These are phyloP conservation scores for Jimgerdemannia lactiflua DNA, from an alignment of 192 early-diverging fungal species.

Conservation along the genomic window DNA sequence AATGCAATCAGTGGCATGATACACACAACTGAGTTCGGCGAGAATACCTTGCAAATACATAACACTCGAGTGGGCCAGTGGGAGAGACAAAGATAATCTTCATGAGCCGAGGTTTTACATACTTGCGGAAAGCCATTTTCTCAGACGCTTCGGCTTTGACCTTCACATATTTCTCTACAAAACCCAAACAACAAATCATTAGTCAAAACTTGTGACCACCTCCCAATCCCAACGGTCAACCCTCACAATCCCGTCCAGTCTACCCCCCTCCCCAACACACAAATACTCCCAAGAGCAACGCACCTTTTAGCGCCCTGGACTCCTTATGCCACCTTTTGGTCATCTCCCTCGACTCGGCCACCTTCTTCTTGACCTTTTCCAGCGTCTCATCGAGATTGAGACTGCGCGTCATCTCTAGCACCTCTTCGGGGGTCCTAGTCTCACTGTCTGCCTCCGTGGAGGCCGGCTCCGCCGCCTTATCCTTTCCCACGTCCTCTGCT, in stretches of 20 bases:
- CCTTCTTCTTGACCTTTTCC: constrained; percentile 13
- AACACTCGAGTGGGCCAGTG: not conserved
- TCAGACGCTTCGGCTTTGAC: constrained; percentile 32
- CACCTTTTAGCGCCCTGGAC: constrained; percentile 33
- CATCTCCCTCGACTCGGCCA: constrained; percentile 23
- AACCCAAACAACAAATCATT: not conserved
- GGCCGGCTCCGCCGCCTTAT: not conserved
- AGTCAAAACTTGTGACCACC: constrained; percentile 5
- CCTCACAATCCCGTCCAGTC: not conserved
- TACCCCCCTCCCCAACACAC: not conserved
- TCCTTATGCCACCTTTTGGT: constrained; percentile 23
- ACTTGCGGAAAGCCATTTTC: constrained; percentile 59
- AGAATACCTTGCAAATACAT: not conserved
- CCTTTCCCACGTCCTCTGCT: not conserved
- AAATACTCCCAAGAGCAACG: not conserved
- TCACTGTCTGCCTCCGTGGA: not conserved
- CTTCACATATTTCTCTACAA: constrained; percentile 48
- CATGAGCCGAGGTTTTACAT: constrained; percentile 6
- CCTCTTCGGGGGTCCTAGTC: not conserved
- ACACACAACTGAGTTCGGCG: not conserved
- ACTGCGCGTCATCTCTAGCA: not conserved
- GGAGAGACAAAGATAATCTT: not conserved
- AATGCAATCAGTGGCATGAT: not conserved
- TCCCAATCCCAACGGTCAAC: constrained; percentile 37
- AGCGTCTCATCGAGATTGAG: constrained; percentile 26